Conservation (phyloP, 768 basidiomycete genomes). For the Suillus fuscotomentosus region DNA sequence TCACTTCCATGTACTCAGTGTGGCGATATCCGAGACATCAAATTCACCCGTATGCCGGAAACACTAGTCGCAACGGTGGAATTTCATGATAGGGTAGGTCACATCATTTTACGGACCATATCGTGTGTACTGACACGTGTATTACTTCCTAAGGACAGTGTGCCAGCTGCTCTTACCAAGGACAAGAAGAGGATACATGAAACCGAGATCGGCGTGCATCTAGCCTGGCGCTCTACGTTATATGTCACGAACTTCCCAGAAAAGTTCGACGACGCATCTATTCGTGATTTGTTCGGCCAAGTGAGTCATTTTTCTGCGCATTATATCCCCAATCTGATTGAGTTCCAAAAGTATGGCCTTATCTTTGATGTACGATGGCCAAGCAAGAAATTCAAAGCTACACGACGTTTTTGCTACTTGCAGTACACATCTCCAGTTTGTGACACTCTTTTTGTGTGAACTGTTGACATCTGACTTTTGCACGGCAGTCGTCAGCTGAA, state of each 20-base stretch:
- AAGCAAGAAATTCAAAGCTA: slow-evolving; percentile 92
- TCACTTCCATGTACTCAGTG: slow-evolving; percentile 53
- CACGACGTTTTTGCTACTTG: slow-evolving; percentile 91
- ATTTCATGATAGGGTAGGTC: slow-evolving; percentile 58
- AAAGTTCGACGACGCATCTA: slow-evolving; percentile 68
- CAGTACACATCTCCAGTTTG: slow-evolving; percentile 85
- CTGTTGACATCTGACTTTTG: neutral
- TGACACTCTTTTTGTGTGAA: slow-evolving; percentile 6
- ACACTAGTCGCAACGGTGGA: slow-evolving; percentile 83
- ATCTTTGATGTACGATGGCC: slow-evolving; percentile 98
- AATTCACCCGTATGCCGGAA: slow-evolving; percentile 61
- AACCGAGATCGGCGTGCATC: slow-evolving; percentile 78
- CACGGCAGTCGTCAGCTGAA: slow-evolving; percentile 60
- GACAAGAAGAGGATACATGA: slow-evolving; percentile 87
- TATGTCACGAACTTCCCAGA: slow-evolving; percentile 97
- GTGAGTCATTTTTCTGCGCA: slow-evolving; percentile 38
- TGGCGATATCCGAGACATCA: slow-evolving; percentile 82
- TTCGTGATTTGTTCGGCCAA: slow-evolving; percentile 76
- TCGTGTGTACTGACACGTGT: neutral
- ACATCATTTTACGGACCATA: neutral
- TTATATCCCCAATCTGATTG: slow-evolving; percentile 6
- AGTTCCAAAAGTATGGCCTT: slow-evolving; percentile 66
- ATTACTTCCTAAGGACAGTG: slow-evolving; percentile 52
- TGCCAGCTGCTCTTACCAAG: slow-evolving; percentile 87
- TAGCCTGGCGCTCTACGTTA: slow-evolving; percentile 92